Base-by-base conservation (phyloP, 1,139 yeast species). In the Candida sanyaensis region DNA sequence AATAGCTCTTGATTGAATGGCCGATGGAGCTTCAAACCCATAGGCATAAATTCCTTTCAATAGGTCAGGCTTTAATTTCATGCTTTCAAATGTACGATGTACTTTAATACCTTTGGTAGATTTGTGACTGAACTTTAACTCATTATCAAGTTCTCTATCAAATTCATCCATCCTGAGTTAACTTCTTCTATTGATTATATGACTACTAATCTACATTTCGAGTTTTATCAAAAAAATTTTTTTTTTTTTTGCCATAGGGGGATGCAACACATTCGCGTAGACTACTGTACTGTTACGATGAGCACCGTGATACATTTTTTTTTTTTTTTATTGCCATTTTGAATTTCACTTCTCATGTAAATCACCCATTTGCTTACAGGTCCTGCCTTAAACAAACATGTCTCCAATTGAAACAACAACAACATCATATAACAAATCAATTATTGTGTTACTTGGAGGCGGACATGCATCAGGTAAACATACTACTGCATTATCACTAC, bases 1-100 rank as follows among this genome's bases (percentile, higher is more conserved):
- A 49, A 93, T 93, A 32, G 97, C 99, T 58, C 98, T 77, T 39
- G 96, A 88, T 68, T 93, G 99, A 67, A 93, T 93, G 6, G 97
- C 91, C 24, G 97, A 89, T 13, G 99, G 99, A 8, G 87, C 81
- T 67, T 91, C 97, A 63, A 91, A 93, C 17, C 99, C 98, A 66
- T 91, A 91, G 13, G 86, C 84, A 65, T 88, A 92, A 43, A 92
- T 88, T 9, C 97, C 97, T 61, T 79, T 76, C 28, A 80, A 63
- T 8, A 87, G 71, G 40, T 83, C 81, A 3, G 88, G 89, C 60
- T 88, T 86, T 48, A 90, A 70, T 39, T 76, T 71, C 96, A 90
- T 89, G 48, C 84, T 82, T 64, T 90, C 97, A 61, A 90, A 89
- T 2, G 87, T 77, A 12, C 85, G 68, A 41, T 80, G 80, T 2